Conservation (phyloP, 2,329 filamentous ascomycete genomes). For the Phoma sp. region DNA sequence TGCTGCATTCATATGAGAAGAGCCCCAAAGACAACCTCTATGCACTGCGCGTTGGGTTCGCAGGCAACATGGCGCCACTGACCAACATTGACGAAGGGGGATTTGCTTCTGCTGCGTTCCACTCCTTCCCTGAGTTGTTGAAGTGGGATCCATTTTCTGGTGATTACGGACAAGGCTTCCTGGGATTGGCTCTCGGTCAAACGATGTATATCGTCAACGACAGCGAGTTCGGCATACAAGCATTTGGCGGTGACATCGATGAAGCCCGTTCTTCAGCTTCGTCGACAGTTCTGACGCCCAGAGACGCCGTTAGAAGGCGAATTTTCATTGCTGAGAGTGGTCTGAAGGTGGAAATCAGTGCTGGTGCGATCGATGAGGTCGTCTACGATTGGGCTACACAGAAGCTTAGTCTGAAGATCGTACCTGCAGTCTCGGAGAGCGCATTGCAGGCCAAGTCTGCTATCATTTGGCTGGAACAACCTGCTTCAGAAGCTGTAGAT, state of each 20-base stretch:
- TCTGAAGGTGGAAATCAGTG: slow-evolving; percentile 37
- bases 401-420: slow-evolving; percentile 20
- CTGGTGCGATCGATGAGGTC: slow-evolving; percentile 26
- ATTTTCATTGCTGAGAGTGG: slow-evolving; percentile 58
- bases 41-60: slow-evolving; percentile 61
- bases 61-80: slow-evolving; percentile 59
- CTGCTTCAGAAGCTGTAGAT: slow-evolving; percentile 1
- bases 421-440: slow-evolving; percentile 7
- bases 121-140: slow-evolving; percentile 62
- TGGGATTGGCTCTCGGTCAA: slow-evolving; percentile 59
- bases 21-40: slow-evolving; percentile 54
- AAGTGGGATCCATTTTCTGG: slow-evolving; percentile 63
- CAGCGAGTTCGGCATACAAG: slow-evolving; percentile 52
- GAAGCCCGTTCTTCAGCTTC: slow-evolving; percentile 17
- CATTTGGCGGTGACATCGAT: slow-evolving; percentile 56
- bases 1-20: slow-evolving; percentile 59
- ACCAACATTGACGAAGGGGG: slow-evolving; percentile 63
- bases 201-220: slow-evolving; percentile 59
- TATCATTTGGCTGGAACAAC: slow-evolving; percentile 28
- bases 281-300: slow-evolving; percentile 48
- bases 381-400: slow-evolving; percentile 14
- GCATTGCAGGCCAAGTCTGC: slow-evolving; percentile 23
- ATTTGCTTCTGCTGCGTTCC: slow-evolving; percentile 62
- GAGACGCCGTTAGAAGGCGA: slow-evolving; percentile 55
- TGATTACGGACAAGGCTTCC: slow-evolving; percentile 63